These are phyloP conservation scores for Ceratobasidium theobromae DNA, from an alignment of 1,284 basidiomycete genomes.

Conservation along the genomic window DNA sequence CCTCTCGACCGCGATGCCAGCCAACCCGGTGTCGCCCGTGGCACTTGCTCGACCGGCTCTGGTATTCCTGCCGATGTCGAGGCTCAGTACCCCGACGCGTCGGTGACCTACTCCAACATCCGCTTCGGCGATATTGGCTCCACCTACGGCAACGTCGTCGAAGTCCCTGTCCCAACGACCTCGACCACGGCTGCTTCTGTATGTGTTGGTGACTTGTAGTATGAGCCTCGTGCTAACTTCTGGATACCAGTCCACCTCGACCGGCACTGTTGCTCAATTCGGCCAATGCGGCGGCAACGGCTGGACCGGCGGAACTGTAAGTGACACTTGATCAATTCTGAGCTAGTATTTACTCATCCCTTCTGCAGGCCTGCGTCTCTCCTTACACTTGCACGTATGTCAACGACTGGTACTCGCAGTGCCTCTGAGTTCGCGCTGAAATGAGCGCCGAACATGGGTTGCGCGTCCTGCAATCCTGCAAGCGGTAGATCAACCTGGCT, in stretches of 20 bases:
- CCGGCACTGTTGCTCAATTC: constrained; percentile 7
- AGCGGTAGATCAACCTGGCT: too few species aligned
- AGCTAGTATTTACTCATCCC: background rate
- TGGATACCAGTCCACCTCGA: background rate
- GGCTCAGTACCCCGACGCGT: constrained; percentile 36
- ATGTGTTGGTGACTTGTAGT: background rate
- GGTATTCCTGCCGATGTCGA: constrained; percentile 54
- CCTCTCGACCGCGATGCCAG: constrained; percentile 44
- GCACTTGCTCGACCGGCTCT: constrained; percentile 51
- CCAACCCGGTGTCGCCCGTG: constrained; percentile 30
- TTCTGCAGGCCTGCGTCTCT: background rate
- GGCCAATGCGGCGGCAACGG: constrained; percentile 10
- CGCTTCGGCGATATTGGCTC: constrained; percentile 34
- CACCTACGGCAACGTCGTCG: constrained; percentile 38
- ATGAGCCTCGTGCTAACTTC: background rate
- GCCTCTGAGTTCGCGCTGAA: background rate
- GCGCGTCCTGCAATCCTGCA: too few species aligned
- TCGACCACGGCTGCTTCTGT: constrained; percentile 7
- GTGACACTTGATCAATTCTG: background rate
- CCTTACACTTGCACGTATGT: constrained; percentile 16
- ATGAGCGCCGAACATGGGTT: too few species aligned
- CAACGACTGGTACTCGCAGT: constrained; percentile 23
- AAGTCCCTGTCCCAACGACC: background rate
- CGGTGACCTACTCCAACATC: too few species aligned
- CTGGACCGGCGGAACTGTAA: background rate